Conservation (phyloP, 345 rosid genomes). For the Diplotaxis tenuifolia region DNA sequence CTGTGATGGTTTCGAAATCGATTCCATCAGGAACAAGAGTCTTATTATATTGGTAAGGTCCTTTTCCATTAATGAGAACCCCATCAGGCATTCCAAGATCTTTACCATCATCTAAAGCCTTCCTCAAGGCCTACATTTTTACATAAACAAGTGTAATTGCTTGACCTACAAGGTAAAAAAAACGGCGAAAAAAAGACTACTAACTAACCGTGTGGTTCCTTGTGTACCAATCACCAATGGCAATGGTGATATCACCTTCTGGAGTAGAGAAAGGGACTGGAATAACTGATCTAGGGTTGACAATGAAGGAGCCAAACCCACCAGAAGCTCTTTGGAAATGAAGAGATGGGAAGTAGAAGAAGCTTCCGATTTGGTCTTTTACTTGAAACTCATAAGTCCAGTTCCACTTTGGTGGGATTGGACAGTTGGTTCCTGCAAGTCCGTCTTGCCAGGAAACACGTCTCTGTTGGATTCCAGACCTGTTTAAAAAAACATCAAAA, state of each 20-base stretch:
- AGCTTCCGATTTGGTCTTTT: conserved; percentile 96
- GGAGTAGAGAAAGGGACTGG: conserved; percentile 86
- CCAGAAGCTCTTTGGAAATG: conserved; percentile 94
- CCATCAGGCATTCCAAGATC: conserved; percentile 97
- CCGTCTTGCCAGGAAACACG: conserved; percentile 99
- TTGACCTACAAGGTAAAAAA: neutral
- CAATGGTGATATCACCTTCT: conserved; percentile 69
- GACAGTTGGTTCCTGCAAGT: conserved; percentile 89
- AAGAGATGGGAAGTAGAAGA: conserved; percentile 95
- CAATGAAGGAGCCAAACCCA: conserved; percentile 81
- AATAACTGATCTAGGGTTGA: conserved; percentile 74
- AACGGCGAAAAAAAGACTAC: neutral
- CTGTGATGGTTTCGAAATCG: conserved; percentile 70
- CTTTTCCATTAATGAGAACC: conserved; percentile 96
- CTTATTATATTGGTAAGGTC: conserved; percentile 82
- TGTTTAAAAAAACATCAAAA: conserved; percentile 18
- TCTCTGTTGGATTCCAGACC: conserved; percentile 94
- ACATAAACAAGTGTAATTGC: conserved; percentile 3
- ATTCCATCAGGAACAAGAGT: conserved; percentile 84
- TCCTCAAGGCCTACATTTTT: conserved; percentile 75
- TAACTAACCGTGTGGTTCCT: conserved; percentile 90
- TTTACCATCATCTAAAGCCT: conserved; percentile 82
- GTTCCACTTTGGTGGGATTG: conserved; percentile 98
- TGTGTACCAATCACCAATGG: conserved; percentile 95
- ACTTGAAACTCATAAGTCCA: conserved; percentile 99